Evolutionary conservation across 2,329 filamentous ascomycete genomes (phyloP).

Genomic region (Fusarium agapanthi): DNA sequence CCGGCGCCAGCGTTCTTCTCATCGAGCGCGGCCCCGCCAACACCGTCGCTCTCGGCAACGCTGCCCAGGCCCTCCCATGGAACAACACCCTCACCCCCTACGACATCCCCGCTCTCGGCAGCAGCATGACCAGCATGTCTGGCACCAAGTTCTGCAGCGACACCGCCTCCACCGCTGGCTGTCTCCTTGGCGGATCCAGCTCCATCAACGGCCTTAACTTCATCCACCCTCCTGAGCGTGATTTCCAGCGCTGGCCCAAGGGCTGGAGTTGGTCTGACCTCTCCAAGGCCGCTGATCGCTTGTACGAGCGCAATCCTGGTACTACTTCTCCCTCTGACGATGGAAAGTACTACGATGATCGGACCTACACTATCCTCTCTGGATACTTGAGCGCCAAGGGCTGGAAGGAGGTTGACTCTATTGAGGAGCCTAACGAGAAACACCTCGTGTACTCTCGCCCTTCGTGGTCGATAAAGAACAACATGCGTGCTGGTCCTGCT

Average conservation of each 20-base stretch:
- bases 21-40: slow-evolving; percentile 42
- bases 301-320: slow-evolving; percentile 57
- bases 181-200: slow-evolving; percentile 39
- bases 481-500: slow-evolving; percentile 74
- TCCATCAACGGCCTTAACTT: slow-evolving; percentile 44
- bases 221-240: slow-evolving; percentile 38
- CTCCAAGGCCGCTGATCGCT: slow-evolving; percentile 35
- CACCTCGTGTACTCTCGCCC: slow-evolving; percentile 72
- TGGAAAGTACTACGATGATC: slow-evolving; percentile 71
- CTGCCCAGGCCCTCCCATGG: slow-evolving; percentile 32
- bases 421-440: slow-evolving; percentile 68
- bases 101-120: slow-evolving; percentile 38
- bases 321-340: slow-evolving; percentile 73
- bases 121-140: slow-evolving; percentile 35
- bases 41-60: slow-evolving; percentile 37
- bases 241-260: slow-evolving; percentile 40
- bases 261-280: slow-evolving; percentile 38
- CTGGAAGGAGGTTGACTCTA: slow-evolving; percentile 73
- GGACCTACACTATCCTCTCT: slow-evolving; percentile 69
- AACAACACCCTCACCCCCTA: slow-evolving; percentile 38
- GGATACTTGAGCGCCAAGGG: slow-evolving; percentile 66
- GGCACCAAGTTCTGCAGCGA: slow-evolving; percentile 41
- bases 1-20: slow-evolving; percentile 36
- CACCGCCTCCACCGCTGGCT: slow-evolving; percentile 38
- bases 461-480: slow-evolving; percentile 72